These are phyloP conservation scores for Pinus albicaulis DNA, from an alignment of 75 land plant genomes.

Conservation along the genomic window DNA sequence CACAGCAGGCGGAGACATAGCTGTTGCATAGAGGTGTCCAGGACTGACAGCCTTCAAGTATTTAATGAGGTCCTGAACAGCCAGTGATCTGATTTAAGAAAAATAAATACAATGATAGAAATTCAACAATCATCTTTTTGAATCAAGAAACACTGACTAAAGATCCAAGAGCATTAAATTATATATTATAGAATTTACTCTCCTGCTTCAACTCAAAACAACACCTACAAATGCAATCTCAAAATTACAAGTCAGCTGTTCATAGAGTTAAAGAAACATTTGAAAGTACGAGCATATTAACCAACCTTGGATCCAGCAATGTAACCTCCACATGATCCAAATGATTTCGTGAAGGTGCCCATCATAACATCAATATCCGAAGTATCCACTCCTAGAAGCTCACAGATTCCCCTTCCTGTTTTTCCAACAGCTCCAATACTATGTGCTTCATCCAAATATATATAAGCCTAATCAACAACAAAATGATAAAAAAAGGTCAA, in stretches of 20 bases:
- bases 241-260: not conserved
- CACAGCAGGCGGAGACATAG: conserved; percentile 92
- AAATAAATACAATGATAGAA: too few species aligned
- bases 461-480: conserved; percentile 53
- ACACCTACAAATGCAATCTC: not conserved
- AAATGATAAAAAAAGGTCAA: not conserved
- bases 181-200: not conserved
- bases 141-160: not conserved
- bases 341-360: conserved; percentile 99
- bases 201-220: not conserved
- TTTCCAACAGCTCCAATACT: conserved; percentile 98
- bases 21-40: conserved; percentile 91
- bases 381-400: conserved; percentile 88
- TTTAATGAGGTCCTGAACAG: conserved; percentile 74
- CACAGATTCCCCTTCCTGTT: conserved; percentile 94
- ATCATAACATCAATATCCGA: conserved; percentile 96
- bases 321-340: conserved; percentile 99
- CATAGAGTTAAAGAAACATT: not conserved
- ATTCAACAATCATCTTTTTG: not conserved
- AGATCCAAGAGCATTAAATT: not conserved
- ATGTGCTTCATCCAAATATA: conserved; percentile 95
- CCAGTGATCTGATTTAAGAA: not conserved
- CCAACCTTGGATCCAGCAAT: conserved; percentile 92
- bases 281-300: not conserved
- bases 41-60: conserved; percentile 83